Percentiles rank a stretch among this genome's conserved stretches.
Conservation (phyloP, 1,139 yeast species). For the Yamadazyma epiphylla region DNA sequence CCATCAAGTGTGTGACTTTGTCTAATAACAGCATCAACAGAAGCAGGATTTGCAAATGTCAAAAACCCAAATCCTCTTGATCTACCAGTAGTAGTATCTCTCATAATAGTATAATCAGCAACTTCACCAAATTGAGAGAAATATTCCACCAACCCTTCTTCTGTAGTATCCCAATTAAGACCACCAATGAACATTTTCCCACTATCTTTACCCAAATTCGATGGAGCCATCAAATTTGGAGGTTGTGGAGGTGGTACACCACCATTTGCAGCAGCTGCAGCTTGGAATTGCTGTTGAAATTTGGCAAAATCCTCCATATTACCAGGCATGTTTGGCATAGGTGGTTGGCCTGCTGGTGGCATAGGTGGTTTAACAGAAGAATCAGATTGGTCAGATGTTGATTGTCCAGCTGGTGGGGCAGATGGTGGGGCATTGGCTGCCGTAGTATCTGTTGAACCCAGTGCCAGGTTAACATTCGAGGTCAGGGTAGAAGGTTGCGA, state of each 20-base stretch:
- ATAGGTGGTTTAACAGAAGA: slow-evolving; percentile 1
- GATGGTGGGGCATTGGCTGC: slow-evolving; percentile 3
- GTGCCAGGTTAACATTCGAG: background rate
- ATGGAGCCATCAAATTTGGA: slow-evolving; percentile 16
- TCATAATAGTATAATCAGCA: slow-evolving; percentile 88
- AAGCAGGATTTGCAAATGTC: slow-evolving; percentile 75
- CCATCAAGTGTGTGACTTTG: slow-evolving; percentile 93
- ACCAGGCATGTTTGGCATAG: slow-evolving; percentile 6
- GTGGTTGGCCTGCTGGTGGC: slow-evolving; percentile 8
- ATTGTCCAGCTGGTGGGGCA: no score
- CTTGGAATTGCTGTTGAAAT: slow-evolving; percentile 10
- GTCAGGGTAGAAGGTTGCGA: slow-evolving; percentile 3
- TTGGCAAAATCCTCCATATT: slow-evolving; percentile 9
- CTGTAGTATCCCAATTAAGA: slow-evolving; percentile 97
- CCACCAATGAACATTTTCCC: slow-evolving; percentile 99
- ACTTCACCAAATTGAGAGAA: slow-evolving; percentile 91
- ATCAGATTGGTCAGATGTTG: background rate
- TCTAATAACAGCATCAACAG: slow-evolving; percentile 85
- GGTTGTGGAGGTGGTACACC: slow-evolving; percentile 13
- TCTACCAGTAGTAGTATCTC: slow-evolving; percentile 84
- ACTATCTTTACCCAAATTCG: slow-evolving; percentile 43
- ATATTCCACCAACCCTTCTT: slow-evolving; percentile 74
- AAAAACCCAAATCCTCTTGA: slow-evolving; percentile 97
- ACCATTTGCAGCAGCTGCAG: slow-evolving; percentile 4
- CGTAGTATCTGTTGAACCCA: slow-evolving; percentile 4